Conservation (phyloP, 495 filamentous ascomycete genomes). For the Penicillium daleae region DNA sequence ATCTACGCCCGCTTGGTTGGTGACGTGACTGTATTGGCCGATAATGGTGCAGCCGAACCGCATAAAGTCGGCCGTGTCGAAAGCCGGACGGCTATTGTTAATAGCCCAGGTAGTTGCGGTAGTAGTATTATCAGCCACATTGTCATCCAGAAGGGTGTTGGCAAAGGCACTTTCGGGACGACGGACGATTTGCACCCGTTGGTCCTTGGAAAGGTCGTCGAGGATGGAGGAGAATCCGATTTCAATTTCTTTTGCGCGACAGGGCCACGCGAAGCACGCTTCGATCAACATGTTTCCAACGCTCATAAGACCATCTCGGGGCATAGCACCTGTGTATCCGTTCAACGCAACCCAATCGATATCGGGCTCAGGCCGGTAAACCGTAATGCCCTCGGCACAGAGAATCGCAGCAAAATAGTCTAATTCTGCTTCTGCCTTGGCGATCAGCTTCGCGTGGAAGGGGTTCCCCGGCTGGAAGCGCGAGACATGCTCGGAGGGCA, state of each 20-base stretch:
- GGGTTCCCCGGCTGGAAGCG: not conserved
- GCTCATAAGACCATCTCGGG: not conserved
- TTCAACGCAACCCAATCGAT: not conserved
- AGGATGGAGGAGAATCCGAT: not conserved
- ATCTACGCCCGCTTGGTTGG: not conserved
- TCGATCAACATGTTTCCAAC: not conserved
- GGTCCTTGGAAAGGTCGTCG: not conserved
- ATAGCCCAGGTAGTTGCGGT: not conserved
- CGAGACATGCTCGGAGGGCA: not conserved
- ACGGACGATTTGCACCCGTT: not conserved
- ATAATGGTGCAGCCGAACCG: not conserved
- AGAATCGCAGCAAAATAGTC: not conserved
- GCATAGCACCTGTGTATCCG: not conserved
- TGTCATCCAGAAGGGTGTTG: not conserved
- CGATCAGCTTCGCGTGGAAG: not conserved
- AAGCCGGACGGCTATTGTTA: not conserved
- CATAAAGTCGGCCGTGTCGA: not conserved
- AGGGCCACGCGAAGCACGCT: not conserved
- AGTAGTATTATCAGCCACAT: not conserved
- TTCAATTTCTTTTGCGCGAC: not conserved
- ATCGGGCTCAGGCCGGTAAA: not conserved
- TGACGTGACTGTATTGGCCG: not conserved
- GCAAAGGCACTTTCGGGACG: not conserved
- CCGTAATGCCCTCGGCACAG: not conserved
- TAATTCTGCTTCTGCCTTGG: not conserved